Base-by-base conservation (phyloP, 805 yeast species). In the Diddensiella caesifluorescens region DNA sequence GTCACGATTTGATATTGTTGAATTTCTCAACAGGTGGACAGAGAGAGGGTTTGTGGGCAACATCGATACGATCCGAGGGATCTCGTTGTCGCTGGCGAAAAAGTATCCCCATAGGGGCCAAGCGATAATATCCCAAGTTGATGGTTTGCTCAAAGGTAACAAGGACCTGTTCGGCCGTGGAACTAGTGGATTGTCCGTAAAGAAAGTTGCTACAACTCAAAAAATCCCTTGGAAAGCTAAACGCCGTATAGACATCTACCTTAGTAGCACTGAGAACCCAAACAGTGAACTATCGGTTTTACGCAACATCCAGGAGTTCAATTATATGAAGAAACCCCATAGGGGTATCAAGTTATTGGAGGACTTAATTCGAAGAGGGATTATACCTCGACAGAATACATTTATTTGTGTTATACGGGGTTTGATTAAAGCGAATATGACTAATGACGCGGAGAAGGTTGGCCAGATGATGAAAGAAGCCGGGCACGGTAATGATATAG, bases 401-500 rank as follows among this genome's bases (percentile, higher is more conserved):
- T 47, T 47, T 31, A 20, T 38, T 36, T 19, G 42, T 3, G 39
- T 44, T 9, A 27, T 42, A n/a, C 38, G 46, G 22, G 51, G 46
- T 10, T 37, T 47, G 22, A 37, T 31, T 15, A 38, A 30, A 20
- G 34, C 19, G 3, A 29, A 29, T n/a, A 21, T 27, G 32, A n/a
- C 23, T 2, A 15, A 22, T 10, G 33, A 43, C 13, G 25, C 35
- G 7, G 37, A 39, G 13, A 16, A 32, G 4, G 45, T 48, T 2
- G 16, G 36, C 32, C 28, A 37, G 22, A 35, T 36, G 44, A 48
- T 48, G 51, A 19, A 16, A 13, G 35, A 42, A 5, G 21, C 28
- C n/a, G 51, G 51, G 7, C 42, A 48, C 27, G 20, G 12, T 4
- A 27, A 33, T 10, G 45, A 38, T 26, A n/a, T n/a, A n/a, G n/a